Evolutionary conservation across 371 early-diverging fungal species (phyloP), one percentile per base, ranked within the genome.

Genomic region (Aphelidium insulamus): DNA sequence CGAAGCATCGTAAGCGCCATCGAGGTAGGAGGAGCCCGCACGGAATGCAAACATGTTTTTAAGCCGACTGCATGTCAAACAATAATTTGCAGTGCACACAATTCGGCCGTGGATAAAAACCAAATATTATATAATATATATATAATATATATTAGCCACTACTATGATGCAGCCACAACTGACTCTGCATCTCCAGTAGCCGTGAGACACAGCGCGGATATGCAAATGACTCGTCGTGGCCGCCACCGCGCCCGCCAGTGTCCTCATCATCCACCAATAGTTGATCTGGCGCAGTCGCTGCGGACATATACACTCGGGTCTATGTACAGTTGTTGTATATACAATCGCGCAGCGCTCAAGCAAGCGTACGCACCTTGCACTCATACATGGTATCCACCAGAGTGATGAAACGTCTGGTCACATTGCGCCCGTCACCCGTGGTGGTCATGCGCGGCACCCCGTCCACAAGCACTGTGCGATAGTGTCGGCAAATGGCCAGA

Each of bases 161-260:
- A n/a, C n/a, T n/a, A n/a, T n/a, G n/a, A n/a, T n/a, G 12, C 24
- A 49, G 18, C 65, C 63, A 68, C 28, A 62, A 54, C 19, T 52
- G 49, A 39, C 65, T 54, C 41, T 81, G 83, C 91, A 90, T 94
- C 50, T 92, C 85, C 20, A 72, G 63, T 32, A 92, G 42, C 30
- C 94, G 62, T 22, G 81, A 80, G 25, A 87, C 49, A 2, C 88
- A 84, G 33, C 94, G 60, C 46, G 79, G 75, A 40, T 88, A 87
- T n/a, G 94, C 91, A 69, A 92, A 92, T 6, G 72, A 66, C 45
- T 88, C 94, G 48, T 92, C 94, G 29, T 81, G 77, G 9, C 82
- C 86, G 26, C 12, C 26, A 10, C 10, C 26, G 26, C 12, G 10
- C 10, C 26, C 26, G 10, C 26, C 12, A 10, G 10, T 26, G 10